These are phyloP conservation scores for Aspergillus novofumigatus DNA, from an alignment of 2,329 filamentous ascomycete species.

Conservation along the genomic window DNA sequence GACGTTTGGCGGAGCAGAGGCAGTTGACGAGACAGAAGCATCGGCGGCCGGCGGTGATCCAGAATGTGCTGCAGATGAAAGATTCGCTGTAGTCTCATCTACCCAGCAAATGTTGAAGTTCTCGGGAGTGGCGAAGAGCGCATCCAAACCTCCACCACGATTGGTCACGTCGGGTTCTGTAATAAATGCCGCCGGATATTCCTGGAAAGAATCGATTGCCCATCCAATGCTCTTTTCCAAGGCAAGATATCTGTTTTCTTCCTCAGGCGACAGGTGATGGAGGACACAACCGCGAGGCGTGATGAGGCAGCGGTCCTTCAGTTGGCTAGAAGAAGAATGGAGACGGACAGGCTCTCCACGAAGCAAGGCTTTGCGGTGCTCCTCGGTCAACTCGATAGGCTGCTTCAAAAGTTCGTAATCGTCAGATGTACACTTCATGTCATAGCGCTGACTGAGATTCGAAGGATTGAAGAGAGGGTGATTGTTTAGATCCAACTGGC, in stretches of 20 bases:
- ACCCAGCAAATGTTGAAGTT: constrained; percentile 45
- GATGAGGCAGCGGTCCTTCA: constrained; percentile 43
- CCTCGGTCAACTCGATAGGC: constrained; percentile 38
- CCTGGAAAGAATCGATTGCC: constrained; percentile 31
- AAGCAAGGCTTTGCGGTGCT: constrained; percentile 39
- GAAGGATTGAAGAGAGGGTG: constrained; percentile 40
- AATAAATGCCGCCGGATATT: constrained; percentile 34
- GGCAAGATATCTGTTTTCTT: constrained; percentile 44
- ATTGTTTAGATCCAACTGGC: constrained; percentile 33
- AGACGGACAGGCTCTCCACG: constrained; percentile 41
- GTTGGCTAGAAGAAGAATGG: constrained; percentile 28
- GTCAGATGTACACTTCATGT: constrained; percentile 39
- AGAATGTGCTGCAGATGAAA: constrained; percentile 23
- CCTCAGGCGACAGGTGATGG: constrained; percentile 42
- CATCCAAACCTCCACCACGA: constrained; percentile 42
- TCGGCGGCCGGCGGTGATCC: constrained; percentile 21
- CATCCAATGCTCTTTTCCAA: constrained; percentile 37
- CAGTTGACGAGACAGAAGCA: constrained; percentile 15
- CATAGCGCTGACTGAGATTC: constrained; percentile 37
- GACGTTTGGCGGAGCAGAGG: constrained; percentile 32
- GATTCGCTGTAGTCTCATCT: constrained; percentile 28
- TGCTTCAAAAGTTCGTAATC: constrained; percentile 39
- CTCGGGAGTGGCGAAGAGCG: constrained; percentile 42
- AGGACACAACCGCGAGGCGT: constrained; percentile 44
- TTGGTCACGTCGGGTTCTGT: constrained; percentile 42